phyloP scores from a whole-genome alignment of 1,284 basidiomycete genomes.

The Marasmius sp. region DNA sequence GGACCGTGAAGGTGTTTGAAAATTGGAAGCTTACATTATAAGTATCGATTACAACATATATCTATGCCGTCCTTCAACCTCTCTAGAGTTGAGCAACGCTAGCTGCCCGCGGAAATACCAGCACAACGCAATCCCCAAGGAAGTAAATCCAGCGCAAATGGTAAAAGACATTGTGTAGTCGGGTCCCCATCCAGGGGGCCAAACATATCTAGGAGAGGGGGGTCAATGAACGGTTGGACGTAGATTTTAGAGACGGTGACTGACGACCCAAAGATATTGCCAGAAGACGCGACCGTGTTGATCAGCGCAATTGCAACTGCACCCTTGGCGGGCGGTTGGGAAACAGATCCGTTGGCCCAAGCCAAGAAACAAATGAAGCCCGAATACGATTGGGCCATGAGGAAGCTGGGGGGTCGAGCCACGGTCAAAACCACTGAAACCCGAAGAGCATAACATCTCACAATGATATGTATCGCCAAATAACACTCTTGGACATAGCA shows the following conservation, averaged over 20 bases:
- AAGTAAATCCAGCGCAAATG: conserved; percentile 51
- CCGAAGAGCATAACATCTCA: conserved; percentile 29
- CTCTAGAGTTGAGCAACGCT: conserved; percentile 34
- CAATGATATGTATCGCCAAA: conserved; percentile 72
- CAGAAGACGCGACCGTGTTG: conserved; percentile 72
- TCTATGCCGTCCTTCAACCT: conserved; percentile 48
- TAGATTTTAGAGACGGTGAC: conserved; percentile 24
- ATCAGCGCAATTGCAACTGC: conserved; percentile 77
- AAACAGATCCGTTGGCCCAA: conserved; percentile 72
- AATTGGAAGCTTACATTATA: conserved; percentile 3
- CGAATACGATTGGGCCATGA: conserved; percentile 46
- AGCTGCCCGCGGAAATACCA: conserved; percentile 54
- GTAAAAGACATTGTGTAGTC: conserved; percentile 36
- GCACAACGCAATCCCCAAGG: conserved; percentile 53
- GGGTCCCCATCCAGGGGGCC: conserved; percentile 39
- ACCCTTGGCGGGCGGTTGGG: conserved; percentile 68
- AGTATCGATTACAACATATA: conserved; percentile 40
- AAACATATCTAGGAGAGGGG: conserved; percentile 38
- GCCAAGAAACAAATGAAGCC: conserved; percentile 70
- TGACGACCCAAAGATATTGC: conserved; percentile 76
- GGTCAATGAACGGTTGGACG: neutral
- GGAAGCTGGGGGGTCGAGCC: neutral
- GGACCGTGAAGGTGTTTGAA: neutral
- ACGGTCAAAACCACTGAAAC: neutral
- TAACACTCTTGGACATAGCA: conserved; percentile 66